These are phyloP conservation scores for Beta macrorhiza DNA, from an alignment of 179 eudicot genomes.

Conservation along the genomic window DNA sequence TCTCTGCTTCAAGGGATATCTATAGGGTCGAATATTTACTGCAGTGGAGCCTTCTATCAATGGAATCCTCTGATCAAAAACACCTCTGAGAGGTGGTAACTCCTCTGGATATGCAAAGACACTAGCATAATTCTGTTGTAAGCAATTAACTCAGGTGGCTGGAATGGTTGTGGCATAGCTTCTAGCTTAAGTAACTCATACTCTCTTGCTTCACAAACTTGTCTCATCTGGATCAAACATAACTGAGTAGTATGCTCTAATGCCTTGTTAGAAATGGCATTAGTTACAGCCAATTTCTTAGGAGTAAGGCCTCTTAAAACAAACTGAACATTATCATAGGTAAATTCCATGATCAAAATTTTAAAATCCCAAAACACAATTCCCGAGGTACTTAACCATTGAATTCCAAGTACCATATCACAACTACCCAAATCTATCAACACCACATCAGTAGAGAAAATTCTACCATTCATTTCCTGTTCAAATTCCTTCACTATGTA, in stretches of 20 bases:
- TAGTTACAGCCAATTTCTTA: not conserved
- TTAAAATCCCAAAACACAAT: too few species aligned
- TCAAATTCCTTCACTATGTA: not conserved
- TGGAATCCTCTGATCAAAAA: not conserved
- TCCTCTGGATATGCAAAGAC: not conserved
- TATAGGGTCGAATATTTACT: not conserved
- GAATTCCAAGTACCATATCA: slow-evolving; percentile 1
- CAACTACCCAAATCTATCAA: not conserved
- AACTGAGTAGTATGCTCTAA: too few species aligned
- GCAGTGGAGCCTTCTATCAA: not conserved
- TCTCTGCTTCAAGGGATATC: not conserved
- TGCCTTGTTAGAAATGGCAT: too few species aligned
- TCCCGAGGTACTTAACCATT: too few species aligned
- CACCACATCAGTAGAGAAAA: not conserved
- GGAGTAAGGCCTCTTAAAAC: not conserved
- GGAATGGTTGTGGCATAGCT: too few species aligned
- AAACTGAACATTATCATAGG: not conserved
- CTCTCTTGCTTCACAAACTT: too few species aligned
- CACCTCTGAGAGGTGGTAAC: not conserved
- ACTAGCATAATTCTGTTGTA: not conserved
- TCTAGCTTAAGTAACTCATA: too few species aligned
- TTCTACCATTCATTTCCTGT: not conserved
- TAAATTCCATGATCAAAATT: not conserved
- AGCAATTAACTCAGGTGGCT: too few species aligned
- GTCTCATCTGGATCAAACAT: too few species aligned